These are phyloP conservation scores for Osmozyma mogii DNA, from an alignment of 805 yeast species.

Conservation along the genomic window DNA sequence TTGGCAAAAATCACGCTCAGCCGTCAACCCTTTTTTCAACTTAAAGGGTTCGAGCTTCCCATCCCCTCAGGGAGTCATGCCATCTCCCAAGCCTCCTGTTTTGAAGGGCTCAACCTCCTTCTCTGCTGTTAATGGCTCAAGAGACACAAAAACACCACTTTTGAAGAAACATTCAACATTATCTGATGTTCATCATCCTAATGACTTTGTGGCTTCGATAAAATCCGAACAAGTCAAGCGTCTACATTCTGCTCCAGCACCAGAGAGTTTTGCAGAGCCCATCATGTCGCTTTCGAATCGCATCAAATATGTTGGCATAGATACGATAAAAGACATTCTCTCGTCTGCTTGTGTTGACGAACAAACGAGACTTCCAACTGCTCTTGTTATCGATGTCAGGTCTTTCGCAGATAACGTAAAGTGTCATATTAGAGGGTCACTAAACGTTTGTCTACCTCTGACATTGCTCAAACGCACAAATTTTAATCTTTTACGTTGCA, in stretches of 20 bases:
- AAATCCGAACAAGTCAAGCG: conserved; percentile 19
- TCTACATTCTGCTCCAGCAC: conserved; percentile 13
- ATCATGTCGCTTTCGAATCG: conserved; percentile 17
- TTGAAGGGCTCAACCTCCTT: no score
- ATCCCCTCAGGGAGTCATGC: no score
- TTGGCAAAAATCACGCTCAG: no score
- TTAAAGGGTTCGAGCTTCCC: conserved; percentile 1
- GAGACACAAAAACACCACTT: no score
- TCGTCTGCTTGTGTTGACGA: conserved; percentile 3
- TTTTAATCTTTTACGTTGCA: conserved; percentile 56
- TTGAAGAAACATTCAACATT: conserved; percentile 15
- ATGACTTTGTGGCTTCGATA: conserved; percentile 11
- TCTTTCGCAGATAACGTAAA: conserved; percentile 69
- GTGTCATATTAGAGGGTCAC: conserved; percentile 49
- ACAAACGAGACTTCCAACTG: conserved; percentile 9
- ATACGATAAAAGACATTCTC: conserved; percentile 12
- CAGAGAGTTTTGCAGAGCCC: conserved; percentile 13
- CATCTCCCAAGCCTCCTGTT: no score
- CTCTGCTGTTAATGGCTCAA: no score
- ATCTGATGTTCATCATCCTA: conserved; percentile 14
- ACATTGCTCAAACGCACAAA: conserved; percentile 72
- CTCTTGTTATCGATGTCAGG: conserved; percentile 65
- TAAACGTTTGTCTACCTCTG: conserved; percentile 84
- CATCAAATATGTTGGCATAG: conserved; percentile 12
- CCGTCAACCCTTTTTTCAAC: conserved; percentile 6